A percentile compares a stretch with the other conserved stretches of the same genome.
Evolutionary conservation across 805 yeast genomes (phyloP).

Genomic region (Candida sonorensis): DNA sequence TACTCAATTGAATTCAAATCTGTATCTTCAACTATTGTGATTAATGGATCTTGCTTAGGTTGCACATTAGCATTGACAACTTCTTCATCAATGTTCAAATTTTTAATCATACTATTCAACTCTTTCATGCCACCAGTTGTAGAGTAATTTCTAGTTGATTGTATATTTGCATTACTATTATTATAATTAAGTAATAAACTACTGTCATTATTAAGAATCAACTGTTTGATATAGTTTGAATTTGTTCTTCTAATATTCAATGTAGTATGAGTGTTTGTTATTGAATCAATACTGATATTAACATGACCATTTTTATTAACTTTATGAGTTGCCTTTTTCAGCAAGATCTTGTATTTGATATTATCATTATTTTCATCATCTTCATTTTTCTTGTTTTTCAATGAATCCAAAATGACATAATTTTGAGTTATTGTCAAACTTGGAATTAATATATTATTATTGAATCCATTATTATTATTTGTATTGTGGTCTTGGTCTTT

Average conservation of each 20-base stretch:
- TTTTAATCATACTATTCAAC: too few species aligned
- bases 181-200: background rate
- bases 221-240: slow-evolving; percentile 21
- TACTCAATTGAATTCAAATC: slow-evolving; percentile 5
- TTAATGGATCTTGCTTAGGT: background rate
- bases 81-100: slow-evolving; percentile 1
- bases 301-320: slow-evolving; percentile 26
- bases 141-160: slow-evolving; percentile 6
- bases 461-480: slow-evolving; percentile 12
- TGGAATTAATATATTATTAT: slow-evolving; percentile 20
- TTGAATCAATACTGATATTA: slow-evolving; percentile 18
- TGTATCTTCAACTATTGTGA: background rate
- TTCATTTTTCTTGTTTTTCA: slow-evolving; percentile 11
- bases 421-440: slow-evolving; percentile 22
- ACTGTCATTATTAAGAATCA: slow-evolving; percentile 13
- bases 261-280: slow-evolving; percentile 14
- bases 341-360: slow-evolving; percentile 10
- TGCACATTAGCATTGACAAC: slow-evolving; percentile 1
- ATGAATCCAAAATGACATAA: slow-evolving; percentile 24
- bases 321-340: slow-evolving; percentile 17
- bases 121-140: slow-evolving; percentile 1
- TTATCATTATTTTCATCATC: slow-evolving; percentile 9
- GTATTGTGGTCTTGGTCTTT: slow-evolving; percentile 14
- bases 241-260: slow-evolving; percentile 24
- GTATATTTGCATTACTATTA: too few species aligned